Base-by-base conservation (phyloP, 1,284 basidiomycete species). In the Ganoderma multipileum region DNA sequence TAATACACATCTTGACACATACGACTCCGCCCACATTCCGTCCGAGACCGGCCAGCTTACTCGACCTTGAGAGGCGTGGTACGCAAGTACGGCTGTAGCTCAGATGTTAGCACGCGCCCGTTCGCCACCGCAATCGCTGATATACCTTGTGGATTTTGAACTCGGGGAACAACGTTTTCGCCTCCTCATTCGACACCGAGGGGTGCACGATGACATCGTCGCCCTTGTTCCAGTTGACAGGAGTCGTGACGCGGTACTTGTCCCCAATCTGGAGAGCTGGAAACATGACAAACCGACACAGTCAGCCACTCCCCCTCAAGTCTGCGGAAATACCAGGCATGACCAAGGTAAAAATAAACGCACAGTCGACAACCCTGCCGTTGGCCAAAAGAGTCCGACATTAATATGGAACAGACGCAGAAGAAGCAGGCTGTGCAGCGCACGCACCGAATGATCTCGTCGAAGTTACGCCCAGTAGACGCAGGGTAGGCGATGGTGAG, bases 161-260 rank as follows among this genome's bases (percentile, higher is more conserved):
- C 39, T 91, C 81, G 59, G 94, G 93, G 91, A 97, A 97, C 71
- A 95, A 82, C 42, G 87, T 91, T 83, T 95, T 92, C 39, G 96
- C 97, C 82, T 99, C 93, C 55, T 97, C 95, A 76, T 93, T 92
- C 66, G 82, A 84, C 62, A 99, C 95, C 9, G 86, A 82, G n/a
- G 95, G 94, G 82, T 98, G 96, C 54, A 99, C 91, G 77, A 99
- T 98, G 68, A 99, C 97, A 78, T 96, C 91, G 20, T 97, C 92
- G 59, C 96, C 96, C 79, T 91, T 91, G 72, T 92, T 89, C 97
- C 97, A 99, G 89, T 98, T 97, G 72, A 95, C 96, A 23, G 94
- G 94, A 5, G 95, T 95, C 20, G 93, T 92, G 70, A 95, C 81
- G 77, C 89, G 85, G 85, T 97, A 86, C 85, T 94, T 96, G 86